A percentile compares a stretch with the other conserved stretches of the same genome.
Conservation (phyloP, 1,284 basidiomycete species). For the Puccinia brachypodii region DNA sequence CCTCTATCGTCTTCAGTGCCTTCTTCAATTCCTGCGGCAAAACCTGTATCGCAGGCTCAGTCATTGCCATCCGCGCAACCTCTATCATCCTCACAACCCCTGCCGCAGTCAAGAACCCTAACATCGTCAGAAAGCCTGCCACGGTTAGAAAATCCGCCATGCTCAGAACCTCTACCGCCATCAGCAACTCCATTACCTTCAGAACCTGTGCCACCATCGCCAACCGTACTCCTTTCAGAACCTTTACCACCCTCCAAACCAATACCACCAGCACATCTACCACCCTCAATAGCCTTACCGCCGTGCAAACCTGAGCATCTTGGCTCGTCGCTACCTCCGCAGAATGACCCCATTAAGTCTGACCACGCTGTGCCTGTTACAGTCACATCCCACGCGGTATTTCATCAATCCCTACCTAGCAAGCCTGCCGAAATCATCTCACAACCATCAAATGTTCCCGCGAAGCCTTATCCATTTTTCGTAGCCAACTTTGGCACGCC, state of each 20-base stretch:
- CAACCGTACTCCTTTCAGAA: too few relatives aligned
- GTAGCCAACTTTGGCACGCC: slow-evolving; percentile 11
- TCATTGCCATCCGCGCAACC: not conserved
- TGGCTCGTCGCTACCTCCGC: not conserved
- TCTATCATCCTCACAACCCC: not conserved
- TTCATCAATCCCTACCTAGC: not conserved
- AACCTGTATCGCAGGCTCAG: not conserved
- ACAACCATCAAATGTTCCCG: slow-evolving; percentile 2
- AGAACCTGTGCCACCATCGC: not conserved
- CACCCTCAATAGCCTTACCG: not conserved
- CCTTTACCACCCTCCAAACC: not conserved
- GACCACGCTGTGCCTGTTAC: not conserved
- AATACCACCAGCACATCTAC: not conserved
- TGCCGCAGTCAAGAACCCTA: not conserved
- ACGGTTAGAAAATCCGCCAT: not conserved
- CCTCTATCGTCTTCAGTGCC: not conserved
- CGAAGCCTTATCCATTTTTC: not conserved
- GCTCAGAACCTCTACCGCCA: not conserved
- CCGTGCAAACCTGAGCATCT: not conserved
- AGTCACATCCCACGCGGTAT: not conserved
- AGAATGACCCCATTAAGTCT: not conserved
- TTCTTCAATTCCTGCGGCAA: not conserved
- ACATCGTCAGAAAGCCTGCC: not conserved
- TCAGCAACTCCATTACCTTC: not conserved
- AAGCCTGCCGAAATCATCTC: not conserved